A percentile compares a stretch with the other conserved stretches of the same genome.
These are phyloP conservation scores for Aphanomyces euteiches DNA, from an alignment of 352 stramenopile genomes.

Conservation along the genomic window DNA sequence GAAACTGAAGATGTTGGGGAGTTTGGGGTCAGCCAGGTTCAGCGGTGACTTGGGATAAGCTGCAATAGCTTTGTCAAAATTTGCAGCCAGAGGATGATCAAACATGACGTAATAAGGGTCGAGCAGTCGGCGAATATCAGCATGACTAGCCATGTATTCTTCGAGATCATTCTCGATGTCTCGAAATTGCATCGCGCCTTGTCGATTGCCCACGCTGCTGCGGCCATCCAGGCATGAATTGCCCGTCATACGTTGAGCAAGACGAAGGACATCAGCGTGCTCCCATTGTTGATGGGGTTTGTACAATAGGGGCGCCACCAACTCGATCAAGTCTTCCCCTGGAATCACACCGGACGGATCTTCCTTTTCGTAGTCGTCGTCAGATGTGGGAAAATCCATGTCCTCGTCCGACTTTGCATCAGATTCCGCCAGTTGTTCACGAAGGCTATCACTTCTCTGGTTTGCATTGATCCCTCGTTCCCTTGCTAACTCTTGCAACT, in stretches of 20 bases:
- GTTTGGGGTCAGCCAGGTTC: background rate
- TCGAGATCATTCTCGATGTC: background rate
- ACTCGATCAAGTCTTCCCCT: background rate
- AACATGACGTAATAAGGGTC: conserved; percentile 3
- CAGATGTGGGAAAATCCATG: background rate
- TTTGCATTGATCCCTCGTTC: background rate
- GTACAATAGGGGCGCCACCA: background rate
- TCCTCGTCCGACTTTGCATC: background rate
- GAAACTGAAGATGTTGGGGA: conserved; percentile 10
- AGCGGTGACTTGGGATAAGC: background rate
- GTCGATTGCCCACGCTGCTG: background rate
- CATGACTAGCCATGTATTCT: conserved; percentile 1
- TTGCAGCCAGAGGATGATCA: conserved; percentile 1
- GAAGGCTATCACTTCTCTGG: background rate
- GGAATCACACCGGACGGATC: background rate
- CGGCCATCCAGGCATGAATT: background rate
- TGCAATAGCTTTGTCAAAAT: conserved; percentile 4
- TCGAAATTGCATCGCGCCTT: background rate
- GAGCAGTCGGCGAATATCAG: background rate
- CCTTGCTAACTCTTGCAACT: background rate
- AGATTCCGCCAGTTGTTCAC: background rate
- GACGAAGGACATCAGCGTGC: background rate
- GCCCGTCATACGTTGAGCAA: background rate
- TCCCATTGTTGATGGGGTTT: background rate
- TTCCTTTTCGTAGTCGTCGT: background rate